These are phyloP conservation scores for Penicillium sp. DNA, from an alignment of 2,329 filamentous ascomycete genomes.

Conservation along the genomic window DNA sequence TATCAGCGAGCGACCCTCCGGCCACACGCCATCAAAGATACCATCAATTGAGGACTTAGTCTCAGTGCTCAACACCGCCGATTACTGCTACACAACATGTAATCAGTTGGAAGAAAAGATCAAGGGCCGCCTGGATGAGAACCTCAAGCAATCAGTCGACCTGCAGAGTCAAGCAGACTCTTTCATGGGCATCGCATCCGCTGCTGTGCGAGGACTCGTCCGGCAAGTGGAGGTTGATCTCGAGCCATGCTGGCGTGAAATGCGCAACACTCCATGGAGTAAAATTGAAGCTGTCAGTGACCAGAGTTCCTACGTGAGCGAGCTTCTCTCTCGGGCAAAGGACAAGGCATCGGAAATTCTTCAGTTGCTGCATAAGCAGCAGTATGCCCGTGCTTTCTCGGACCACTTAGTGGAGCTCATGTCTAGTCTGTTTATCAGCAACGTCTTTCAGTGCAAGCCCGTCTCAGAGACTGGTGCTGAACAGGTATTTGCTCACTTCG, in stretches of 20 bases:
- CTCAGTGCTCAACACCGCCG: conserved; percentile 89
- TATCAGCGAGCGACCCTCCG: conserved; percentile 57
- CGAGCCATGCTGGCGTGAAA: conserved; percentile 89
- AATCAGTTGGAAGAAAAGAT: conserved; percentile 94
- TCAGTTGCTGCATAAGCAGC: conserved; percentile 75
- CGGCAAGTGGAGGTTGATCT: conserved; percentile 77
- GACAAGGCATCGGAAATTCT: conserved; percentile 71
- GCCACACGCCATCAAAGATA: conserved; percentile 53
- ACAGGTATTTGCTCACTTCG: conserved; percentile 55
- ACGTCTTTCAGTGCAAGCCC: conserved; percentile 83
- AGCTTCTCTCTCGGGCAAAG: conserved; percentile 72
- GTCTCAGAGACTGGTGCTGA: conserved; percentile 93
- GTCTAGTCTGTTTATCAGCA: conserved; percentile 73
- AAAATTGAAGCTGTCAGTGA: conserved; percentile 91
- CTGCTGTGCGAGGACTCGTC: conserved; percentile 79
- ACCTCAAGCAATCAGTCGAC: conserved; percentile 73
- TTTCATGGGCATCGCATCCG: conserved; percentile 91
- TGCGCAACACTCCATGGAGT: conserved; percentile 94
- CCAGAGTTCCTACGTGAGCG: conserved; percentile 85
- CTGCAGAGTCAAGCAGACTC: conserved; percentile 89
- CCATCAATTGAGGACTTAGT: conserved; percentile 69
- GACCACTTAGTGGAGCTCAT: conserved; percentile 93
- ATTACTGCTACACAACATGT: conserved; percentile 94
- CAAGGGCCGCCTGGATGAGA: conserved; percentile 80
- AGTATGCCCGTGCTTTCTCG: conserved; percentile 91